These are phyloP conservation scores for Sistotremastrum suecicum DNA, from an alignment of 768 basidiomycete genomes.

Conservation along the genomic window DNA sequence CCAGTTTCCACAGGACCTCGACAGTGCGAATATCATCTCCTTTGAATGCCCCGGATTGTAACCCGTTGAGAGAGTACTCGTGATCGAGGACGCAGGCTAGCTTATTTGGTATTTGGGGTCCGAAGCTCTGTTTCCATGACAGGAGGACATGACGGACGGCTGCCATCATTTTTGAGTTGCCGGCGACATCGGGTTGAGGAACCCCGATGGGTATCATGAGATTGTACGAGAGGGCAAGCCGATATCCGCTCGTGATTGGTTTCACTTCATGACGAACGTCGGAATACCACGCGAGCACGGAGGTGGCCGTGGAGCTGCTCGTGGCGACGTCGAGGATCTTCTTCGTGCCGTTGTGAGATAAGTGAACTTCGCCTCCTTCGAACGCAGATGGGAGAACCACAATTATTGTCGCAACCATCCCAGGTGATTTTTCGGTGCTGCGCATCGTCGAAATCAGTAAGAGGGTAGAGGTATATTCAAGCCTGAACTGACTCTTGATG, in stretches of 20 bases:
- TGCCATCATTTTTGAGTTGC: conserved; percentile 5
- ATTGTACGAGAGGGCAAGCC: conserved; percentile 37
- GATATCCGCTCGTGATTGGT: conserved; percentile 32
- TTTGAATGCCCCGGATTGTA: conserved; percentile 16
- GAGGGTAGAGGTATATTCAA: neutral
- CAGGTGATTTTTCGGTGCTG: conserved; percentile 31
- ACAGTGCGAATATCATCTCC: conserved; percentile 24
- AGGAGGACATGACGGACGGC: conserved; percentile 19
- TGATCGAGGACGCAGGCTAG: conserved; percentile 22
- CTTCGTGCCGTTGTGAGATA: conserved; percentile 23
- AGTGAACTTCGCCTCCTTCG: conserved; percentile 30
- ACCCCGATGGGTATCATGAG: conserved; percentile 19
- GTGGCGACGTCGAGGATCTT: conserved; percentile 23
- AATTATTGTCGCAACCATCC: conserved; percentile 39
- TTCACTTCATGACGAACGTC: conserved; percentile 38
- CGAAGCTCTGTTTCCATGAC: conserved; percentile 19
- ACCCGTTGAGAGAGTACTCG: conserved; percentile 17
- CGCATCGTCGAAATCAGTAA: neutral
- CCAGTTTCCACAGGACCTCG: conserved; percentile 17
- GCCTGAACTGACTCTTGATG: conserved; percentile 30
- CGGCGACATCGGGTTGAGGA: conserved; percentile 15
- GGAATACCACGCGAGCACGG: conserved; percentile 37
- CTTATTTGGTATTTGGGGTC: conserved; percentile 6
- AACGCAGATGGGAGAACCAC: conserved; percentile 32
- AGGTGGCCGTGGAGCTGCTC: conserved; percentile 19